phyloP scores from a whole-genome alignment of 192 early-diverging fungal species.

The Coemansia sp. region DNA sequence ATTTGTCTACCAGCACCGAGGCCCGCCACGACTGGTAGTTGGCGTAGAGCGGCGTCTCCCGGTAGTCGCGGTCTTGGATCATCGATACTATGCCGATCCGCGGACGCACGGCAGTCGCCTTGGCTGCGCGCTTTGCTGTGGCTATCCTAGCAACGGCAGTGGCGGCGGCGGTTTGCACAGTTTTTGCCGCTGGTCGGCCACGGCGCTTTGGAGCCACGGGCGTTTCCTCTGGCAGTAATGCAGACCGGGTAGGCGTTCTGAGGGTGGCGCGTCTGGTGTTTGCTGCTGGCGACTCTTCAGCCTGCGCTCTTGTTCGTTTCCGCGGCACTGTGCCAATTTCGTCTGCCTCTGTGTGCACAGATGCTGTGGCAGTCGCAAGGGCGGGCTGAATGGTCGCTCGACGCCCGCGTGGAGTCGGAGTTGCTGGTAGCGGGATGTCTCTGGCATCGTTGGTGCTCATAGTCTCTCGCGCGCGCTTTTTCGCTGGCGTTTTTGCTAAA shows the following conservation, averaged over 20 bases:
- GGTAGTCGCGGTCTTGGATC: constrained; percentile 50
- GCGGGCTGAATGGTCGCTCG: not conserved
- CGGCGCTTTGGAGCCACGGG: not conserved
- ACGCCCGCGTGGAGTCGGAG: not conserved
- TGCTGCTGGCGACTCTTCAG: not conserved
- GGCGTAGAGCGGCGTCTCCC: constrained; percentile 24
- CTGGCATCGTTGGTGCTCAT: not conserved
- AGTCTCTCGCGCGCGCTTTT: constrained; percentile 16
- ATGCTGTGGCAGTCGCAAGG: not conserved
- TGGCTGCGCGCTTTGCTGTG: not conserved
- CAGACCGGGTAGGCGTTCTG: not conserved
- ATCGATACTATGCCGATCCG: constrained; percentile 50
- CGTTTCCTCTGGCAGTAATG: not conserved
- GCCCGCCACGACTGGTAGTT: constrained; percentile 35
- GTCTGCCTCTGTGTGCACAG: not conserved
- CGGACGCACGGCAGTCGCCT: constrained; percentile 15
- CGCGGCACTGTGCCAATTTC: not conserved
- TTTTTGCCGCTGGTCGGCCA: not conserved
- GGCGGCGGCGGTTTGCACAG: not conserved
- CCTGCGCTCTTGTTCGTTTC: not conserved
- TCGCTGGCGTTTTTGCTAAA: constrained; percentile 20
- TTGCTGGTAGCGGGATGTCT: not conserved
- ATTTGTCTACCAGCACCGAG: constrained; percentile 1
- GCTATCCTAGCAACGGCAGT: not conserved
- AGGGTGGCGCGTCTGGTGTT: not conserved